Conservation (phyloP, 257 asterid species). For the Solanum paucissectum region DNA sequence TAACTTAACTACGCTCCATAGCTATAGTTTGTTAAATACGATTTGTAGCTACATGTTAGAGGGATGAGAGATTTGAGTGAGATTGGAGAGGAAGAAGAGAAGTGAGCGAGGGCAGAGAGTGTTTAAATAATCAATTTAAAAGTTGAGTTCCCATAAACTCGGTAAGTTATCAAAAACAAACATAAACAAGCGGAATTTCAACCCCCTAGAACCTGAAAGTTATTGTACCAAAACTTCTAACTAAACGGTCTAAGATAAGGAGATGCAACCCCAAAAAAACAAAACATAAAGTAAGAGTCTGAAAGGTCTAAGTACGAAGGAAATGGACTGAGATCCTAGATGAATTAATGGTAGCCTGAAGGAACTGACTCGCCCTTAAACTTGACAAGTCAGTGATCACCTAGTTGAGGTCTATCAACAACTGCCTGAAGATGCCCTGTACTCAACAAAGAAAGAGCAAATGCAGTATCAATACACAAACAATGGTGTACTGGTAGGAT, state of each 20-base stretch:
- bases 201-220: background rate
- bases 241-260: background rate
- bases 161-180: background rate
- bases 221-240: background rate
- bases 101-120: too few species aligned
- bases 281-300: background rate
- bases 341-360: background rate
- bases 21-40: too few species aligned
- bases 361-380: background rate
- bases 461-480: background rate
- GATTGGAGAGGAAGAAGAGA: too few species aligned
- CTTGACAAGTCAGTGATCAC: background rate
- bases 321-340: background rate
- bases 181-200: background rate
- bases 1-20: background rate
- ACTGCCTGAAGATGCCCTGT: too few species aligned
- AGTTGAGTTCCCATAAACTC: background rate
- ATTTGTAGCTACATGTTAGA: too few species aligned
- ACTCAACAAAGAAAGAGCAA: background rate
- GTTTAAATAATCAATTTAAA: too few species aligned
- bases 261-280: background rate
- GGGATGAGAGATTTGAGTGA: too few species aligned
- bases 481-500: background rate
- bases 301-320: background rate
- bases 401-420: background rate